Conservation (phyloP, 768 basidiomycete genomes). For the Cytidiella melzeri region DNA sequence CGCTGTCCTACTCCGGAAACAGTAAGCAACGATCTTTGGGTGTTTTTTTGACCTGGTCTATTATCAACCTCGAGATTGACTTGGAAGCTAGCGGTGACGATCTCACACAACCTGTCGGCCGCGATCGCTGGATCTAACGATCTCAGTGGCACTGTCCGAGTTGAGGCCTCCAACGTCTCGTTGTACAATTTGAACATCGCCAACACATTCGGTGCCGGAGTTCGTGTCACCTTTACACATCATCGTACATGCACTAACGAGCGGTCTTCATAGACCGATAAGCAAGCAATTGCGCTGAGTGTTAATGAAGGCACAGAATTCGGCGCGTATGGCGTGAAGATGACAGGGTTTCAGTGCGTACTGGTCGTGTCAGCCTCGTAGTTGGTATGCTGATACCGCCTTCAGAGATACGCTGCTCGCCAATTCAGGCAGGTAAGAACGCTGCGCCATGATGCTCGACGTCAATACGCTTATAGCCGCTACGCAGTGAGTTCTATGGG, state of each 20-base stretch:
- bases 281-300: slow-evolving; percentile 20
- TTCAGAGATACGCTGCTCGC: slow-evolving; percentile 19
- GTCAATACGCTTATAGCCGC: neutral
- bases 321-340: slow-evolving; percentile 18
- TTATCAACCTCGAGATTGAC: neutral
- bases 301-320: slow-evolving; percentile 15
- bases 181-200: slow-evolving; percentile 22
- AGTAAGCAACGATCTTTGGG: slow-evolving; percentile 10
- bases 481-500: slow-evolving; percentile 17
- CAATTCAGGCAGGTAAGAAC: slow-evolving; percentile 17
- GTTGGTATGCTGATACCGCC: neutral
- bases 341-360: slow-evolving; percentile 17
- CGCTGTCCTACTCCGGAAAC: slow-evolving; percentile 16
- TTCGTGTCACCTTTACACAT: neutral
- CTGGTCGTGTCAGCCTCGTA: neutral
- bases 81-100: slow-evolving; percentile 17
- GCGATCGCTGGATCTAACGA: slow-evolving; percentile 22
- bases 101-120: slow-evolving; percentile 20
- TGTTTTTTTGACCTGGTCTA: neutral
- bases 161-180: slow-evolving; percentile 18
- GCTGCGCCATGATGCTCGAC: neutral
- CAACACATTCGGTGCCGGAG: slow-evolving; percentile 19
- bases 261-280: slow-evolving; percentile 6
- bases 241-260: neutral
- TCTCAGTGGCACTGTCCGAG: slow-evolving; percentile 20